Percentiles rank a stretch among this genome's conserved stretches.
Evolutionary conservation across 371 early-diverging fungal species (phyloP).

Genomic region (Syncephalis plumigaleata): DNA sequence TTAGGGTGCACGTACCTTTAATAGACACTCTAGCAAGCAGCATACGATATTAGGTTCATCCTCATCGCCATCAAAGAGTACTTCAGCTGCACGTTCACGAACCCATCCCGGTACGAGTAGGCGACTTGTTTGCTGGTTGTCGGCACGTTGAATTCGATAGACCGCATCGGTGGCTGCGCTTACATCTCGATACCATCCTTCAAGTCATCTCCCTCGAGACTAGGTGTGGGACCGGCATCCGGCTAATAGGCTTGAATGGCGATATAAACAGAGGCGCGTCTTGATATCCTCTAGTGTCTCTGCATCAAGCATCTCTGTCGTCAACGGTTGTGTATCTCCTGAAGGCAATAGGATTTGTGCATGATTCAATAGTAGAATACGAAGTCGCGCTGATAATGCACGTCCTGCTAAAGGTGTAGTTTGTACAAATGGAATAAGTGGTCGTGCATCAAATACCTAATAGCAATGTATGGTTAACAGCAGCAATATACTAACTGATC

Average conservation of each 20-base stretch:
- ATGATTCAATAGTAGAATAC: slow-evolving; percentile 30
- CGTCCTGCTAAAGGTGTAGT: slow-evolving; percentile 60
- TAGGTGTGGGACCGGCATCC: slow-evolving; percentile 10
- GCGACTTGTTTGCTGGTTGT: slow-evolving; percentile 22
- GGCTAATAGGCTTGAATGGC: slow-evolving; percentile 17
- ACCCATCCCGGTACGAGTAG: slow-evolving; percentile 72
- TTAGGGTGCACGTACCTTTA: slow-evolving; percentile 17
- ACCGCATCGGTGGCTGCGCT: slow-evolving; percentile 35
- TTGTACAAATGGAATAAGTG: slow-evolving; percentile 42
- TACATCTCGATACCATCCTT: slow-evolving; percentile 31
- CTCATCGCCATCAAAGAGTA: slow-evolving; percentile 67
- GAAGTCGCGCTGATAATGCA: slow-evolving; percentile 34
- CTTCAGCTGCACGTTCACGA: slow-evolving; percentile 64
- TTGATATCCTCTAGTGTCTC: slow-evolving; percentile 55
- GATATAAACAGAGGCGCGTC: slow-evolving; percentile 50
- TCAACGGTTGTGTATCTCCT: slow-evolving; percentile 23
- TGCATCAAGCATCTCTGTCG: slow-evolving; percentile 18
- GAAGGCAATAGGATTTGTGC: slow-evolving; percentile 15
- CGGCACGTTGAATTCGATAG: slow-evolving; percentile 20
- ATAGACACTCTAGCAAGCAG: slow-evolving; percentile 34
- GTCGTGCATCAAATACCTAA: slow-evolving; percentile 63
- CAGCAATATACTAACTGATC: neutral
- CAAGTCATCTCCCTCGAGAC: slow-evolving; percentile 15
- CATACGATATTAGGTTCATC: slow-evolving; percentile 40
- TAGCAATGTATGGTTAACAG: neutral